Evolutionary conservation across 768 basidiomycete genomes (phyloP).

Genomic region (Tulasnella sp.): DNA sequence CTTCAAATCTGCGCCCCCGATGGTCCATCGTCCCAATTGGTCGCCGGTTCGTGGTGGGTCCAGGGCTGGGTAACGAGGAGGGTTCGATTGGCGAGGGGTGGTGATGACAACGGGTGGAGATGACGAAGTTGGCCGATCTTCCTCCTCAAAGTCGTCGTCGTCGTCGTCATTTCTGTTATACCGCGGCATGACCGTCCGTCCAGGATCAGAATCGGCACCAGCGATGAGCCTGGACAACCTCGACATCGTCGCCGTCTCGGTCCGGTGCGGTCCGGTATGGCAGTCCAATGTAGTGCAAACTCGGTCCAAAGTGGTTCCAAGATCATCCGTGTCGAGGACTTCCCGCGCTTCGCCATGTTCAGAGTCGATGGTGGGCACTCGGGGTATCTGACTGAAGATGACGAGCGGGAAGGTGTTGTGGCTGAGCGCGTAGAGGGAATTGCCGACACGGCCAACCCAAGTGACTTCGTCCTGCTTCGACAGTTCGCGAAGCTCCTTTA

Average conservation of each 20-base stretch:
- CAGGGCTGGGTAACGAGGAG: background rate
- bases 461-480: slow-evolving; percentile 47
- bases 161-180: background rate
- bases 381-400: slow-evolving; percentile 27
- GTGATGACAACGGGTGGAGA: background rate
- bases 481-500: slow-evolving; percentile 30
- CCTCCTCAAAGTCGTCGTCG: background rate
- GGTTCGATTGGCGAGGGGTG: background rate
- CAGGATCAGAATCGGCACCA: background rate
- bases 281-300: slow-evolving; percentile 15
- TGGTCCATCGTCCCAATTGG: background rate
- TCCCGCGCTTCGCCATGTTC: background rate
- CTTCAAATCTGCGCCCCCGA: slow-evolving; percentile 2
- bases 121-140: background rate
- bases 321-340: background rate
- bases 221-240: slow-evolving; percentile 11
- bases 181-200: background rate
- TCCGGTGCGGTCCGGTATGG: slow-evolving; percentile 17
- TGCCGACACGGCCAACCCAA: slow-evolving; percentile 69
- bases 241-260: slow-evolving; percentile 7
- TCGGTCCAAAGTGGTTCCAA: background rate
- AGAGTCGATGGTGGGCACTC: background rate
- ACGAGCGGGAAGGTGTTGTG: slow-evolving; percentile 73
- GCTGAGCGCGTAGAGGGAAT: slow-evolving; percentile 79
- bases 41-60: slow-evolving; percentile 1